A percentile compares a stretch with the other conserved stretches of the same genome.
phyloP scores from a whole-genome alignment of 345 rosid genomes.

The Salix suchowensis region DNA sequence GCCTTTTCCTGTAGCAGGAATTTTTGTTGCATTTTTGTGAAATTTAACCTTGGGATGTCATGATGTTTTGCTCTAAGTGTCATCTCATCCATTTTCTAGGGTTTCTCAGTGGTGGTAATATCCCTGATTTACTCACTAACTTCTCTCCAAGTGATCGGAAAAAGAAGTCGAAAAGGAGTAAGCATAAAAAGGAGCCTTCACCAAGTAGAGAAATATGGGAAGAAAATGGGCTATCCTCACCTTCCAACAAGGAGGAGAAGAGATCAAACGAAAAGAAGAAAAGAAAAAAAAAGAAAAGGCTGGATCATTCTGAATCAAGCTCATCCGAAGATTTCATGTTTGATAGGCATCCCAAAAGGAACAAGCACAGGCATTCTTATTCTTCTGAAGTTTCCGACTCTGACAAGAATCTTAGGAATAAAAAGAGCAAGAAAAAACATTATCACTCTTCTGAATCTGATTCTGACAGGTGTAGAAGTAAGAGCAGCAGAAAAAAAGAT shows the following conservation, averaged over 20 bases:
- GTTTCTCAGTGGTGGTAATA: constrained; percentile 57
- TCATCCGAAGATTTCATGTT: constrained; percentile 35
- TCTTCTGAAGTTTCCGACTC: constrained; percentile 34
- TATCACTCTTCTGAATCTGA: constrained; percentile 11
- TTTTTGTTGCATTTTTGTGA: background rate
- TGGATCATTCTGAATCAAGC: constrained; percentile 30
- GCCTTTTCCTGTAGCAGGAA: constrained; percentile 5
- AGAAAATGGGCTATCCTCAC: constrained; percentile 33
- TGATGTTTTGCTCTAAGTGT: background rate
- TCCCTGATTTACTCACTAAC: constrained; percentile 59
- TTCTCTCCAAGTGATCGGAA: constrained; percentile 40
- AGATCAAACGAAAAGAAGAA: constrained; percentile 40
- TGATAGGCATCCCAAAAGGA: constrained; percentile 26
- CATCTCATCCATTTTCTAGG: constrained; percentile 39
- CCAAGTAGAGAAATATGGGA: constrained; percentile 18
- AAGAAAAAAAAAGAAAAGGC: constrained; percentile 37
- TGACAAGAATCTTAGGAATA: constrained; percentile 24
- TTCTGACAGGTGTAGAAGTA: constrained; percentile 15
- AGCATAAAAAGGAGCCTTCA: constrained; percentile 42
- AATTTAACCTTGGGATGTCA: background rate
- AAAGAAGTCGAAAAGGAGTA: constrained; percentile 48
- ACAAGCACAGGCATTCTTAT: constrained; percentile 21
- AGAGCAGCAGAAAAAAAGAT: constrained; percentile 15
- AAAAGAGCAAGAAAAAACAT: constrained; percentile 23
- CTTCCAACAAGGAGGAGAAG: constrained; percentile 34